Base-by-base conservation (phyloP, 306 rosid genomes). In the Begonia loranthoides region DNA sequence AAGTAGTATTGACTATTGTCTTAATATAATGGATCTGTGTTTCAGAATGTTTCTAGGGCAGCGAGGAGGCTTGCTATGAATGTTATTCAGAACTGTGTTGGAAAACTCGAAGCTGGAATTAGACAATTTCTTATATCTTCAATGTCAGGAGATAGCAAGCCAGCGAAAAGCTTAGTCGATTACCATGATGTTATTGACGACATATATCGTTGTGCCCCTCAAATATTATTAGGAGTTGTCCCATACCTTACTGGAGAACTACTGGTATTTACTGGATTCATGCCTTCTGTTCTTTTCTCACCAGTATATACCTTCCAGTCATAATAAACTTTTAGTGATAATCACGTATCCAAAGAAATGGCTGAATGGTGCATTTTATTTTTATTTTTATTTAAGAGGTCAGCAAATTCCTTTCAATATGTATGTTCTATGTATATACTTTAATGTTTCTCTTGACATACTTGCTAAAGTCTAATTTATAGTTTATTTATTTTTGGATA, bases 41-140 rank as follows among this genome's bases (percentile, higher is more conserved):
- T 70, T 62, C 84, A 92, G 99, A 93, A 70, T 62, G 56, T 81
- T 66, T 72, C 79, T 71, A 57, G 58, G 79, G 94, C 96, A 70
- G 88, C 94, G 48, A 92, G 93, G 85, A 87, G 64, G 84, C 88
- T 92, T 69, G 88, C 93, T n/a, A 92, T 92, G 96, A 83, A 80
- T 76, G 96, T 92, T 68, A 71, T 92, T 83, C 80, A 73, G 50
- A 80, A 79, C 34, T 83, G 80, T 13, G 83, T 76, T 2, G 99
- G 66, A 70, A 86, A 83, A 69, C 99, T 92, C 67, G 99, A 92
- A 75, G 72, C 94, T 55, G 71, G 73, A 65, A 84, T 87, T 22
- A 92, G 80, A 62, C 88, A 92, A 43, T 72, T 76, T 64, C 76
- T 92, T 79, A 70, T 92, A 69, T 78, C 99, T 38, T 71, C 81